Evolutionary conservation across 257 asterid species (phyloP), one percentile per base, ranked within the genome.

Genomic region (Paraleonurus japonicus): DNA sequence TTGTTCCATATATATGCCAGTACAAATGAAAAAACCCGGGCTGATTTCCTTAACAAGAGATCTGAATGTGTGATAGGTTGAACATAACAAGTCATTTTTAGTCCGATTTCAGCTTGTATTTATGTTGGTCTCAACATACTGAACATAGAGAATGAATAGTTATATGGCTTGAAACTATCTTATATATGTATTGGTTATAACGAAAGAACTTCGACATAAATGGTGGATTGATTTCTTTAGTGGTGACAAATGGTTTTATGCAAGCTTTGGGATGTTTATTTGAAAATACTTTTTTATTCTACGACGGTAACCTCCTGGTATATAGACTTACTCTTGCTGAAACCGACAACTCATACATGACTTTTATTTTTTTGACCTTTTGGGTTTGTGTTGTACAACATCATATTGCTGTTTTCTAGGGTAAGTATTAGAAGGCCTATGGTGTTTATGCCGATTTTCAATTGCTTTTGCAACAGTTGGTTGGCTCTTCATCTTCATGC

Each of bases 391-490:
- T 47, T 66, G 7, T 65, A 23, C 58, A 10, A 39, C 35, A 10
- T 39, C 69, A 37, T 0, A n/a, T 4, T 45, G 16, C 27, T 65
- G 15, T 26, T 27, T 12, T 26, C 26, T 24, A 7, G 27, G 26
- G 59, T 45, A 2, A 23, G 61, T 16, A 4, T 8, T 7, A 4
- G 26, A n/a, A 28, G 17, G n/a, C 15, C 22, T 28, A 1, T 17
- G 16, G 64, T n/a, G 22, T 24, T 6, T 26, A 3, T 58, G 19
- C 0, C 35, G 27, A 4, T 4, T 43, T 65, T 26, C 58, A 3
- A 65, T 65, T 65, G 37, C 58, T 48, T 50, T 27, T 67, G 72
- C 28, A 16, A 28, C 30, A 67, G 48, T 35, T 48, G 17, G 15
- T 23, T 48, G 58, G 61, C 30, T 1, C 45, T 66, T 20, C 23